Percentiles rank a stretch among this genome's conserved stretches.
Conservation (phyloP, 2,329 filamentous ascomycete species). For the Aureobasidium subglaciale region DNA sequence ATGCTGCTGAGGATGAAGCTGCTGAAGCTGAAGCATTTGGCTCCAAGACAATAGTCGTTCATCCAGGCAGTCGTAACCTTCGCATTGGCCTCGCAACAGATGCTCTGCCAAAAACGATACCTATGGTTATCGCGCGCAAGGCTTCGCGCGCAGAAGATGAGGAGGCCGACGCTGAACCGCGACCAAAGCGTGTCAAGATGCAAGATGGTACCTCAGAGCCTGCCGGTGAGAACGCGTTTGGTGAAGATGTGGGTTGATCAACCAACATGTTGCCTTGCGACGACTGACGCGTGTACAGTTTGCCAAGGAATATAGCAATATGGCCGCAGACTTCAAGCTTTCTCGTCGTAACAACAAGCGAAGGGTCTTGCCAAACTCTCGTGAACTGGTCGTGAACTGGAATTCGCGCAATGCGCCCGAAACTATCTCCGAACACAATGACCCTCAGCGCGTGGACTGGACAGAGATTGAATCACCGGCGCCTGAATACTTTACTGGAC, state of each 20-base stretch:
- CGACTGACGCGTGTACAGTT: conserved; percentile 36
- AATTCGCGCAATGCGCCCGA: conserved; percentile 80
- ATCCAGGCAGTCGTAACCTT: conserved; percentile 90
- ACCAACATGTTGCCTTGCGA: not conserved
- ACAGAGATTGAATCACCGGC: conserved; percentile 68
- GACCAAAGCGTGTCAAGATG: conserved; percentile 57
- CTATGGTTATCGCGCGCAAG: conserved; percentile 82
- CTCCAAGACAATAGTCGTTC: conserved; percentile 89
- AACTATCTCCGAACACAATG: conserved; percentile 87
- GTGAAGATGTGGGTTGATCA: conserved; percentile 57
- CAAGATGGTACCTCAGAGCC: conserved; percentile 54
- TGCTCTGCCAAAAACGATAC: conserved; percentile 85
- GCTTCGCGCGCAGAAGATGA: conserved; percentile 76
- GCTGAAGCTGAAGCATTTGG: conserved; percentile 58
- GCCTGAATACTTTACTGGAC: conserved; percentile 73
- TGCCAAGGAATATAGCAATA: conserved; percentile 62
- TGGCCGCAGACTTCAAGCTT: conserved; percentile 79
- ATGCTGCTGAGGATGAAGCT: conserved; percentile 52
- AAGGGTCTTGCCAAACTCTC: conserved; percentile 92
- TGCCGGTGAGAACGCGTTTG: conserved; percentile 67
- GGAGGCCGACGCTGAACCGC: conserved; percentile 70
- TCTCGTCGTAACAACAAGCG: conserved; percentile 92
- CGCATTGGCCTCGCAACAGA: conserved; percentile 94
- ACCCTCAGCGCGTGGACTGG: conserved; percentile 90
- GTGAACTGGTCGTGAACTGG: conserved; percentile 90